These are phyloP conservation scores for Fagopyrum homotropicum DNA, from an alignment of 148 eudicot species.

Conservation along the genomic window DNA sequence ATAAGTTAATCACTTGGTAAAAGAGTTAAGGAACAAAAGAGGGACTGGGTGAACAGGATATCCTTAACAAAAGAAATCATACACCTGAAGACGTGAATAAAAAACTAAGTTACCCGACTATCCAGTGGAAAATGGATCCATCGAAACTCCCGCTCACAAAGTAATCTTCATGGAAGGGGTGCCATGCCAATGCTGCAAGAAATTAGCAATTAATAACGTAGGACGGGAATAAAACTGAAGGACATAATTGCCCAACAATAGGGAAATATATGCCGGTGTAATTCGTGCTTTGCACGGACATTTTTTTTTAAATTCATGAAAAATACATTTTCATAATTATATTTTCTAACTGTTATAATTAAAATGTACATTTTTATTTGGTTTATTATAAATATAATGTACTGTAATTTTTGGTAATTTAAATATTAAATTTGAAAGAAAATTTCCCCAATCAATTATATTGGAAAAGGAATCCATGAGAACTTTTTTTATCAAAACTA, in stretches of 20 bases:
- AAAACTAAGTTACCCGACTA: constrained; percentile 66
- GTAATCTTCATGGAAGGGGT: constrained; percentile 96
- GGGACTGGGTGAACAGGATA: background rate
- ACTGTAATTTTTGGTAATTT: too few relatives aligned
- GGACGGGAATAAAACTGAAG: background rate
- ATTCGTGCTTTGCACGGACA: too few relatives aligned
- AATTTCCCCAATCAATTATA: too few relatives aligned
- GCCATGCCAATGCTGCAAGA: constrained; percentile 88
- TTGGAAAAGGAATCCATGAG: too few relatives aligned
- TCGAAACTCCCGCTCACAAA: constrained; percentile 98
- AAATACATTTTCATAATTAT: too few relatives aligned
- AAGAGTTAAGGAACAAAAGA: background rate
- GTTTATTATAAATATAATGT: too few relatives aligned
- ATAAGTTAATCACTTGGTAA: background rate
- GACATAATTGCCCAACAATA: background rate
- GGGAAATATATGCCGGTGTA: background rate
- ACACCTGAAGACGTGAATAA: background rate
- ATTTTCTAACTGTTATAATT: too few relatives aligned
- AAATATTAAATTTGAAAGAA: too few relatives aligned
- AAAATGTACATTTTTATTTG: too few relatives aligned
- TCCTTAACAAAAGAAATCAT: background rate
- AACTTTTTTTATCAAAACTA: too few relatives aligned
- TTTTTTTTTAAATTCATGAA: too few relatives aligned
- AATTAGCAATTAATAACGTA: background rate
- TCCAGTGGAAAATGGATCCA: constrained; percentile 98